phyloP scores from a whole-genome alignment of 495 filamentous ascomycete species.

The Cercophora samala region DNA sequence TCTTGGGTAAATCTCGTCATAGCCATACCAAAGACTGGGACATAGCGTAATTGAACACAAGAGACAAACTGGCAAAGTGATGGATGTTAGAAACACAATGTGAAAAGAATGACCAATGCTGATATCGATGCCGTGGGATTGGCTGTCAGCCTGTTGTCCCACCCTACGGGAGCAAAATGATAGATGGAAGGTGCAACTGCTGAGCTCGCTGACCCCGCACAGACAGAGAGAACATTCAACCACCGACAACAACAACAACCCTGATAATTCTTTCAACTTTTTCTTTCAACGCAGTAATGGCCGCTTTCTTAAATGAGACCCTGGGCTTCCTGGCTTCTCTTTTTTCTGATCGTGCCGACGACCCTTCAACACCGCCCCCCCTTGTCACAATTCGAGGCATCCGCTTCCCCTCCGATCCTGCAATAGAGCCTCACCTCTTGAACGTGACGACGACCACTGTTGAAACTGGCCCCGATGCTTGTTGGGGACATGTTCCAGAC shows the following conservation, averaged over 20 bases:
- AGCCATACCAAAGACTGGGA: not conserved
- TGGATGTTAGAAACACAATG: too few species aligned
- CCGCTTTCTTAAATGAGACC: not conserved
- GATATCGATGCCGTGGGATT: not conserved
- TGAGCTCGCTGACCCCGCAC: not conserved
- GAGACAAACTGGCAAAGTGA: not conserved
- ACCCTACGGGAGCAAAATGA: not conserved
- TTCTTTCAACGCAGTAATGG: not conserved
- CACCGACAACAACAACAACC: not conserved
- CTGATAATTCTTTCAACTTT: not conserved
- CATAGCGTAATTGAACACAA: not conserved
- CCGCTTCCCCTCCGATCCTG: not conserved
- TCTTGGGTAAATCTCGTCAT: not conserved
- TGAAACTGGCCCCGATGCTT: not conserved
- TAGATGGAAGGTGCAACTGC: not conserved
- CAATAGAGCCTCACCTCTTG: not conserved
- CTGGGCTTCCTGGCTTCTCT: not conserved
- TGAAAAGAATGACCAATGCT: too few species aligned
- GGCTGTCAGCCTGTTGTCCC: not conserved
- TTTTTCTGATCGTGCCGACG: not conserved
- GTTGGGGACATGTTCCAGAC: not conserved
- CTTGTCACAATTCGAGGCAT: not conserved
- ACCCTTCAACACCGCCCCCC: not conserved
- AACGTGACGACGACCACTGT: not conserved
- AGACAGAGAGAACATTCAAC: too few species aligned